Evolutionary conservation across 768 basidiomycete species (phyloP).

Genomic region (Leccinum variicolor): DNA sequence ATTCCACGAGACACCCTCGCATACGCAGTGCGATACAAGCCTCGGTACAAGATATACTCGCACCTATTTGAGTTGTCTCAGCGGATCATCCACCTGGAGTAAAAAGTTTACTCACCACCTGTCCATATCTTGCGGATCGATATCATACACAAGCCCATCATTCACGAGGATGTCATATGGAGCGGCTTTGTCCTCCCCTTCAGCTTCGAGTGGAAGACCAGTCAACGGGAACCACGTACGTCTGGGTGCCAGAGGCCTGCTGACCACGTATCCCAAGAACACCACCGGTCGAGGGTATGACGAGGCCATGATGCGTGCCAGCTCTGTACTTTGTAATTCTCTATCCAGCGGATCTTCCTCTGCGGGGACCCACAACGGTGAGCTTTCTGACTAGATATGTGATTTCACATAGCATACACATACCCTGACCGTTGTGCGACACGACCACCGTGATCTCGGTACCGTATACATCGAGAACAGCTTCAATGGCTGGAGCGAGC

Average conservation of each 20-base stretch:
- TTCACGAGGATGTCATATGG: conserved; percentile 73
- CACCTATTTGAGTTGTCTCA: conserved; percentile 49
- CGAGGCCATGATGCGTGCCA: conserved; percentile 75
- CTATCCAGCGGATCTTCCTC: conserved; percentile 90
- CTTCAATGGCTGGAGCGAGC: conserved; percentile 87
- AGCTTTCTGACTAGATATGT: neutral
- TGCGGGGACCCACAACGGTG: conserved; percentile 22
- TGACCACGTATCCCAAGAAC: conserved; percentile 82
- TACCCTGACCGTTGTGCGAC: conserved; percentile 89
- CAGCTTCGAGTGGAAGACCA: conserved; percentile 4
- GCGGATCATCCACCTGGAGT: neutral
- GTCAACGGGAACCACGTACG: conserved; percentile 43
- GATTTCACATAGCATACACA: conserved; percentile 1
- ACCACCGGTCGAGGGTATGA: conserved; percentile 70
- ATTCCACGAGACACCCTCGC: conserved; percentile 78
- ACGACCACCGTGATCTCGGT: conserved; percentile 80
- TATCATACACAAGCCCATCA: conserved; percentile 79
- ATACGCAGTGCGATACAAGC: conserved; percentile 75
- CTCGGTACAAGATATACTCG: conserved; percentile 87
- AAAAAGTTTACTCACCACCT: conserved; percentile 49
- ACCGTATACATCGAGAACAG: conserved; percentile 76
- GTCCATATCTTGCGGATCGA: conserved; percentile 68
- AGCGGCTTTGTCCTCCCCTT: conserved; percentile 44
- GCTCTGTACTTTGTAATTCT: conserved; percentile 76
- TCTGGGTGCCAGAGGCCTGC: conserved; percentile 56